phyloP scores from a whole-genome alignment of 2,329 filamentous ascomycete species.

The Aureobasidium sp. region DNA sequence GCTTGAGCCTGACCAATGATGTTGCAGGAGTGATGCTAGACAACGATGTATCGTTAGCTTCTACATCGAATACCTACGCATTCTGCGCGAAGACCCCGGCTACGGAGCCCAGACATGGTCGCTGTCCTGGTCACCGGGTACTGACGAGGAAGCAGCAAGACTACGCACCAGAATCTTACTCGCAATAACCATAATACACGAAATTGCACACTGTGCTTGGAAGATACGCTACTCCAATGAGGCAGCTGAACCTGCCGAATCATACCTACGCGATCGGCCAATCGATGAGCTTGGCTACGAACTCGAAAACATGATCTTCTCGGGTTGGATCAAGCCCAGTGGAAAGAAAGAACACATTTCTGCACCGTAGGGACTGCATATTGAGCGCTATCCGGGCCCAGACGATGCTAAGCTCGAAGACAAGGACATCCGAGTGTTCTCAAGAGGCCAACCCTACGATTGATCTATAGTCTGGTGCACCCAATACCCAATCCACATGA shows the following conservation, averaged over 20 bases:
- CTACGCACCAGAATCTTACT: not conserved
- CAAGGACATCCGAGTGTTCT: too few species aligned
- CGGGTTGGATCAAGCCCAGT: not conserved
- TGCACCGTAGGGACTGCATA: not conserved
- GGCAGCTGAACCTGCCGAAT: not conserved
- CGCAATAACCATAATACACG: not conserved
- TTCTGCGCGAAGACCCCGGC: not conserved
- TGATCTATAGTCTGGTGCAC: not conserved
- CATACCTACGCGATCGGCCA: not conserved
- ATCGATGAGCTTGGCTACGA: not conserved
- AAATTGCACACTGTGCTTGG: not conserved
- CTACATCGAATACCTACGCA: not conserved
- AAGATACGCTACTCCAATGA: not conserved
- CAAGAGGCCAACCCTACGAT: not conserved
- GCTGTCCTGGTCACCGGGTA: not conserved
- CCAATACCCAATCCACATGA: not conserved
- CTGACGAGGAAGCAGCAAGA: not conserved
- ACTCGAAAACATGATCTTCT: not conserved
- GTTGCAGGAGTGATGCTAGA: not conserved
- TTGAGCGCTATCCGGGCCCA: not conserved
- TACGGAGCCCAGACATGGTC: not conserved
- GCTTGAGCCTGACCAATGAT: not conserved
- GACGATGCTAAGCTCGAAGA: too few species aligned
- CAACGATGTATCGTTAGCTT: not conserved
- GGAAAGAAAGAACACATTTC: not conserved